Base-by-base conservation (phyloP, 345 rosid genomes). In the Anastatica hierochuntica region DNA sequence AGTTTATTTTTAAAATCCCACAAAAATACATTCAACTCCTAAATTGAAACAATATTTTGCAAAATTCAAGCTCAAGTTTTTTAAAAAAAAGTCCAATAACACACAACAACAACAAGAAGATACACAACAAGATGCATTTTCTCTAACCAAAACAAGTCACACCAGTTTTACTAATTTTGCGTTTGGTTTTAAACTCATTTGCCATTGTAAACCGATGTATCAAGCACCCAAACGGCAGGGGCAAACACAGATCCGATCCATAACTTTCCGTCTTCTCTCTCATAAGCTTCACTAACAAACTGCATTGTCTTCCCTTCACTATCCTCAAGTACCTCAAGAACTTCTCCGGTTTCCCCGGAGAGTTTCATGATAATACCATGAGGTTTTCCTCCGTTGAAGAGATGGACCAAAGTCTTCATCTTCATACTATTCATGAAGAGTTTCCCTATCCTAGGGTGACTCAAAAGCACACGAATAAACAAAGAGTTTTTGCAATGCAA, bases 241-340 rank as follows among this genome's bases (percentile, higher is more conserved):
- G 56, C 62, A 56, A 42, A 53, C 15, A 78, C 76, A 16, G 90
- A 82, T 0, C 82, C 95, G 1, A 82, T 26, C 95, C 95, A 85
- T 41, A 67, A 17, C 51, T 66, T 67, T 4, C 68, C 68, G 9
- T 81, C 80, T 40, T 76, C 67, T 36, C 70, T 68, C 63, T 83
- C 88, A 69, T 73, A 80, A 53, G 80, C 76, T 70, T 86, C 92
- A 58, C 95, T 83, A 1, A 76, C 66, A 50, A 67, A 69, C 56
- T 66, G 69, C 71, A 86, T 35, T 3, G 53, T 66, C 56, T 60
- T 75, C 45, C 79, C 79, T 33, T 77, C 80, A 26, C 43, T 43
- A 30, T 83, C 81, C 56, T 79, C 82, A 31, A 78, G 45, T 17
- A 71, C 65, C 43, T 74, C 63, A 39, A 83, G 7, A 45, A 81